A percentile compares a stretch with the other conserved stretches of the same genome.
These are phyloP conservation scores for Themeda triandra DNA, from an alignment of 176 grass and related monocot species.

Conservation along the genomic window DNA sequence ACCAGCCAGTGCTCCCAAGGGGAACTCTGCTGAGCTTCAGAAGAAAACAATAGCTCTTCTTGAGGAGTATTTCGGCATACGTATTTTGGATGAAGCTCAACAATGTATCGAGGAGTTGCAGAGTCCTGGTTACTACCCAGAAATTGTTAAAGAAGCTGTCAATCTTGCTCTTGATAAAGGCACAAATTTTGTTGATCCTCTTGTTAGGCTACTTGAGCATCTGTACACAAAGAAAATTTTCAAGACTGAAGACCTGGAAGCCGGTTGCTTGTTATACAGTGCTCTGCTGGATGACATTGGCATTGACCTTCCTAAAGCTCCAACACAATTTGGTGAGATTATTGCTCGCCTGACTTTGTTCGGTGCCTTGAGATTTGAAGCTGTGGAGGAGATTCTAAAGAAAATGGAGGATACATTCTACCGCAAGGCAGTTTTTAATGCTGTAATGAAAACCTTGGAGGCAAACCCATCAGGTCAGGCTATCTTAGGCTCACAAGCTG, in stretches of 20 bases:
- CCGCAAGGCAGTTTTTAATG: conserved; percentile 40
- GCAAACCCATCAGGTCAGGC: conserved; percentile 53
- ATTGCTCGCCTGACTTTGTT: conserved; percentile 54
- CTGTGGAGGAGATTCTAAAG: conserved; percentile 65
- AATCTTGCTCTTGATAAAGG: conserved; percentile 88
- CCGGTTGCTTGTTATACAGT: conserved; percentile 71
- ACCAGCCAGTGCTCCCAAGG: conserved; percentile 41
- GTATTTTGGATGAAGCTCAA: conserved; percentile 84
- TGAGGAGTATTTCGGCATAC: conserved; percentile 85
- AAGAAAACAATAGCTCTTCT: conserved; percentile 91
- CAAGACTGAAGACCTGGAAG: conserved; percentile 55
- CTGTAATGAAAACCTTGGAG: conserved; percentile 46
- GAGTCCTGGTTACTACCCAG: conserved; percentile 61
- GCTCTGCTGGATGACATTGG: conserved; percentile 80
- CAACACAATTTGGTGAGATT: conserved; percentile 75
- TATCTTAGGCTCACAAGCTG: conserved; percentile 55
- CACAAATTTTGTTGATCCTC: conserved; percentile 52
- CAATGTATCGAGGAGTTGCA: conserved; percentile 94
- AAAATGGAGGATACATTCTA: conserved; percentile 66
- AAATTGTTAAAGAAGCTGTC: conserved; percentile 93
- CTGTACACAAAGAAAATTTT: conserved; percentile 65
- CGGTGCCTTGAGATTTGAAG: conserved; percentile 59
- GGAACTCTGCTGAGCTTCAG: conserved; percentile 44
- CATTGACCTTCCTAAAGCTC: conserved; percentile 93
- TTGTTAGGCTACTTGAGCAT: conserved; percentile 67